Conservation (phyloP, 164 flowering plant species). For the Aristolochia contorta region DNA sequence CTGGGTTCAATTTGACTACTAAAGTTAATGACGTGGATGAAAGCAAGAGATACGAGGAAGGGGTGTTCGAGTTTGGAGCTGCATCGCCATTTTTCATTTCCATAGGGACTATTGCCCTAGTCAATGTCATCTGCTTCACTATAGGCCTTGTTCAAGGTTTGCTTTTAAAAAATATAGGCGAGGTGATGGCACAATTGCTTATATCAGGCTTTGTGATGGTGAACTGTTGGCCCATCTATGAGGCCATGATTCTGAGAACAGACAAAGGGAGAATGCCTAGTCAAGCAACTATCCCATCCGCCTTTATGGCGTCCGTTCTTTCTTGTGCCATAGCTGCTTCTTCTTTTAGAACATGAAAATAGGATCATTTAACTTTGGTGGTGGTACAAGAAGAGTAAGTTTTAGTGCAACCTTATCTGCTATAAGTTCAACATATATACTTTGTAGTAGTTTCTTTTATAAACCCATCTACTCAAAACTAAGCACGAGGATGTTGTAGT, state of each 20-base stretch:
- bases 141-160: conserved; percentile 12
- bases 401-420: too few species aligned
- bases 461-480: too few species aligned
- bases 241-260: conserved; percentile 47
- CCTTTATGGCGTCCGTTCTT: not conserved
- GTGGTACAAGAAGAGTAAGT: too few species aligned
- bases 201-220: conserved; percentile 40
- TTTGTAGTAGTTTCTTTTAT: too few species aligned
- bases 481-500: too few species aligned
- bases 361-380: not conserved
- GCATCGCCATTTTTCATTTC: conserved; percentile 53
- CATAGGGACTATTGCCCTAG: conserved; percentile 29
- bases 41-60: conserved; percentile 45
- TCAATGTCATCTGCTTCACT: conserved; percentile 35
- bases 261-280: conserved; percentile 40
- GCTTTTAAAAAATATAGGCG: conserved; percentile 10
- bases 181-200: conserved; percentile 22
- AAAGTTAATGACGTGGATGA: conserved; percentile 42
- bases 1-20: conserved; percentile 51
- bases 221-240: conserved; percentile 52
- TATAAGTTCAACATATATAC: too few species aligned
- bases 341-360: not conserved
- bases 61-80: conserved; percentile 54
- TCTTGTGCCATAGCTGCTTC: not conserved
- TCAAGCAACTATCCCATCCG: conserved; percentile 5